Percentiles rank a stretch among this genome's conserved stretches.
These are phyloP conservation scores for Zymoseptoria tritici DNA, from an alignment of 2,329 filamentous ascomycete species.

Conservation along the genomic window DNA sequence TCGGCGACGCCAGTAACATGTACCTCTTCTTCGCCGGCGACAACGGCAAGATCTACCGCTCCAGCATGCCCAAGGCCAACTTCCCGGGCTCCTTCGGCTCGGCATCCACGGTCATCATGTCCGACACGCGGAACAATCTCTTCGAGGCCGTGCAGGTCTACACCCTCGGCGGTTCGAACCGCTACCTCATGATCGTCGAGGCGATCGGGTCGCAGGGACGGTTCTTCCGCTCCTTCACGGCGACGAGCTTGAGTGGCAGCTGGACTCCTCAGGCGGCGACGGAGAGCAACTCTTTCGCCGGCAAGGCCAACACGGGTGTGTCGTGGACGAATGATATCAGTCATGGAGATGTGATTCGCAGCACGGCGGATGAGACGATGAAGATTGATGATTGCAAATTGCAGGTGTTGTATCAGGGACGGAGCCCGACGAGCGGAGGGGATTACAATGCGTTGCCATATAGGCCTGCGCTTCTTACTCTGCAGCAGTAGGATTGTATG, in stretches of 20 bases:
- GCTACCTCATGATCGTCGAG: constrained; percentile 64
- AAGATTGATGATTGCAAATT: constrained; percentile 57
- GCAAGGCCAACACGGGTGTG: constrained; percentile 57
- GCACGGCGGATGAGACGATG: constrained; percentile 54
- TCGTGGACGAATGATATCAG: constrained; percentile 62
- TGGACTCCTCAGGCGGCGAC: constrained; percentile 53
- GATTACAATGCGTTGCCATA: constrained; percentile 50
- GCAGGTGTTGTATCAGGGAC: constrained; percentile 58
- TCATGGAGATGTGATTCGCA: constrained; percentile 56
- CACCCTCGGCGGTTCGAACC: constrained; percentile 46
- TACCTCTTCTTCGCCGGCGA: constrained; percentile 63
- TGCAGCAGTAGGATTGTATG: constrained; percentile 17
- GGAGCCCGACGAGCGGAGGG: constrained; percentile 29
- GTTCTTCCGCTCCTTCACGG: constrained; percentile 61
- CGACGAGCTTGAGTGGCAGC: constrained; percentile 46
- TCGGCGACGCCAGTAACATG: constrained; percentile 55
- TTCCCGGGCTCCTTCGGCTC: constrained; percentile 57
- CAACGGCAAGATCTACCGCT: constrained; percentile 59
- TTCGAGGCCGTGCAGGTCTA: constrained; percentile 64
- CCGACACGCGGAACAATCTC: constrained; percentile 49
- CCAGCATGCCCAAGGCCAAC: constrained; percentile 54
- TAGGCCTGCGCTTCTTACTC: constrained; percentile 48
- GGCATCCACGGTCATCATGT: constrained; percentile 43
- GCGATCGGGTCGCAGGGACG: constrained; percentile 50
- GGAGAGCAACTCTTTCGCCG: constrained; percentile 57